Percentiles rank a stretch among this genome's conserved stretches.
phyloP scores from a whole-genome alignment of 2,329 filamentous ascomycete genomes.

The Talaromyces sp. region DNA sequence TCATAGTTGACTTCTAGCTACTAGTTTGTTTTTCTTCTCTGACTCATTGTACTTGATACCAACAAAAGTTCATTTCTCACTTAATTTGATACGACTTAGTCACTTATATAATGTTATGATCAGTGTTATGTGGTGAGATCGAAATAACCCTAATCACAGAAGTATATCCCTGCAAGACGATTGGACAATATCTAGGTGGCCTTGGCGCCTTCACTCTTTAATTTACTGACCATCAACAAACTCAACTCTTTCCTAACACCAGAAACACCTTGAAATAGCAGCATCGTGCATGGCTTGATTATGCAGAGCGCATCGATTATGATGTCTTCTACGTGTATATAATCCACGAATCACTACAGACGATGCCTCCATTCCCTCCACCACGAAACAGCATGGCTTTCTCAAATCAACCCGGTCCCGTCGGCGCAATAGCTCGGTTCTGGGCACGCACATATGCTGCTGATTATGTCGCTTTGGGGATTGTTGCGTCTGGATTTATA shows the following conservation, averaged over 20 bases:
- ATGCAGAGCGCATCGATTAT: not conserved
- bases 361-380: constrained; percentile 11
- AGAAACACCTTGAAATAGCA: not conserved
- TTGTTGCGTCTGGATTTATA: constrained; percentile 62
- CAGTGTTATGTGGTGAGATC: no score
- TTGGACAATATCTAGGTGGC: not conserved
- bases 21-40: not conserved
- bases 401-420: constrained; percentile 32
- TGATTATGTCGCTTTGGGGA: constrained; percentile 74
- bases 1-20: not conserved
- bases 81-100: not conserved
- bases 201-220: not conserved
- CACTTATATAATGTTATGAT: no score
- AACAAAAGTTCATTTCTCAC: not conserved
- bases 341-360: not conserved
- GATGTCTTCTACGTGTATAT: not conserved
- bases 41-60: not conserved
- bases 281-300: not conserved
- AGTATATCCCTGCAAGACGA: not conserved
- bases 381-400: constrained; percentile 16
- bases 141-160: not conserved
- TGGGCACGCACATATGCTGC: constrained; percentile 72
- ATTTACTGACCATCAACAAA: no score
- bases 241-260: not conserved
- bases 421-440: constrained; percentile 48